These are phyloP conservation scores for Fusarium pininemorale DNA, from an alignment of 2,329 filamentous ascomycete species.

Conservation along the genomic window DNA sequence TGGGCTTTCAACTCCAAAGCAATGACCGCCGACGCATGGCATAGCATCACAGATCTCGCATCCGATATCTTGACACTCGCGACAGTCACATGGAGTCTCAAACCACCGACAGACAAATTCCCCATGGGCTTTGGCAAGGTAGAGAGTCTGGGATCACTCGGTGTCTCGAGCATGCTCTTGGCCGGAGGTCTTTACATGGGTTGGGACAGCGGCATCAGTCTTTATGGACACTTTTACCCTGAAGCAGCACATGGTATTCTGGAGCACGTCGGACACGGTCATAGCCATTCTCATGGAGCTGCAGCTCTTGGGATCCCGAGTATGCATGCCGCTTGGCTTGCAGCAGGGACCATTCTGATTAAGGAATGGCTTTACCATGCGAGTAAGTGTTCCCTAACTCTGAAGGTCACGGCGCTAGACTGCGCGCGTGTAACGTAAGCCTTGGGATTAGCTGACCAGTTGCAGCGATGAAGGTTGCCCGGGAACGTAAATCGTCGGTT, in stretches of 20 bases:
- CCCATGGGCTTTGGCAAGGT: conserved; percentile 96
- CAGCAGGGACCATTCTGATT: conserved; percentile 85
- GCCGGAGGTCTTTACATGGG: conserved; percentile 94
- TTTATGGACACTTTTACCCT: conserved; percentile 78
- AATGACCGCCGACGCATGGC: conserved; percentile 92
- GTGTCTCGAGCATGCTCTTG: conserved; percentile 90
- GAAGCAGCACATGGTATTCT: conserved; percentile 73
- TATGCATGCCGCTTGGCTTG: conserved; percentile 94
- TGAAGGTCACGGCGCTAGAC: background rate
- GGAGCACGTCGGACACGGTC: conserved; percentile 69
- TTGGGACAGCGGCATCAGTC: conserved; percentile 72
- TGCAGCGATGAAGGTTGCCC: conserved; percentile 91
- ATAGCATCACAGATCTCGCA: conserved; percentile 93
- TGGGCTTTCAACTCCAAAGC: conserved; percentile 95
- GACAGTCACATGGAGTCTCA: conserved; percentile 93
- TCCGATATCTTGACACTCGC: conserved; percentile 94
- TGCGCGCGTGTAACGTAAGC: background rate
- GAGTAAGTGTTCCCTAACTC: conserved; percentile 70
- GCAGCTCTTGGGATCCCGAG: conserved; percentile 69
- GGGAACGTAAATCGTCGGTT: conserved; percentile 93
- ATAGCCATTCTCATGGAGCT: conserved; percentile 68
- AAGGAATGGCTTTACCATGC: conserved; percentile 98
- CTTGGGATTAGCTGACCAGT: conserved; percentile 38
- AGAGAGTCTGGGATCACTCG: conserved; percentile 93
- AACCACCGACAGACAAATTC: conserved; percentile 83